Conservation (phyloP, 768 basidiomycete genomes). For the Tricholoma furcatifolium region DNA sequence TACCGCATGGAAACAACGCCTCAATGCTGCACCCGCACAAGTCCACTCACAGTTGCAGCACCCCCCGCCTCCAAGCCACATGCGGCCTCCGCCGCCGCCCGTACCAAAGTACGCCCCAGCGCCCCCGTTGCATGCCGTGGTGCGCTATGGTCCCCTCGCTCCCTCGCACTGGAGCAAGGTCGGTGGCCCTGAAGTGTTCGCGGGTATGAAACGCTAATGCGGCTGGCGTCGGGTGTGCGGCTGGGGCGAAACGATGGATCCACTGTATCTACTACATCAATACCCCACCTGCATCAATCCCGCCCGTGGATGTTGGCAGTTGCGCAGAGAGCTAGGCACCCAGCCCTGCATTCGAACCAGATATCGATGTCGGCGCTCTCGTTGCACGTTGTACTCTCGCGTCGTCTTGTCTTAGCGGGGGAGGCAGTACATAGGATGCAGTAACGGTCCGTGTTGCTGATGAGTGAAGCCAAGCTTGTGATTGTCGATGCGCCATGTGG, state of each 20-base stretch:
- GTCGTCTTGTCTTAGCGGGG: too few species aligned
- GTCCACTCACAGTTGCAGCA: conserved; percentile 22
- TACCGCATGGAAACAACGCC: conserved; percentile 72
- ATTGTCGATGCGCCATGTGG: not conserved
- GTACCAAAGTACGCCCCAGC: conserved; percentile 17
- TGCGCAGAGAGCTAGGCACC: too few species aligned
- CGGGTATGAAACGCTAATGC: conserved; percentile 68
- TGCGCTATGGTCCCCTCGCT: conserved; percentile 67
- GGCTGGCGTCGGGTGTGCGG: not conserved
- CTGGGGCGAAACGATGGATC: too few species aligned
- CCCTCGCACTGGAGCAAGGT: conserved; percentile 73
- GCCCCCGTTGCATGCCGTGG: conserved; percentile 29
- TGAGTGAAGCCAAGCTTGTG: not conserved
- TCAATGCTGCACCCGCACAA: conserved; percentile 33
- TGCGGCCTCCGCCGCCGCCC: conserved; percentile 23
- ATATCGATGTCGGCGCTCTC: too few species aligned
- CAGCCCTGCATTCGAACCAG: too few species aligned
- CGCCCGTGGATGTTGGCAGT: too few species aligned
- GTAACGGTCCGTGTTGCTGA: not conserved
- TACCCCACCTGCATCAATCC: too few species aligned
- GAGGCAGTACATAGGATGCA: too few species aligned
- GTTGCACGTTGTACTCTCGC: too few species aligned
- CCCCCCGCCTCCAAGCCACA: conserved; percentile 21
- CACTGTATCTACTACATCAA: too few species aligned
- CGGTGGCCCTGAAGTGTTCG: conserved; percentile 56